Base-by-base conservation (phyloP, 345 rosid genomes). In the Salix brachista region DNA sequence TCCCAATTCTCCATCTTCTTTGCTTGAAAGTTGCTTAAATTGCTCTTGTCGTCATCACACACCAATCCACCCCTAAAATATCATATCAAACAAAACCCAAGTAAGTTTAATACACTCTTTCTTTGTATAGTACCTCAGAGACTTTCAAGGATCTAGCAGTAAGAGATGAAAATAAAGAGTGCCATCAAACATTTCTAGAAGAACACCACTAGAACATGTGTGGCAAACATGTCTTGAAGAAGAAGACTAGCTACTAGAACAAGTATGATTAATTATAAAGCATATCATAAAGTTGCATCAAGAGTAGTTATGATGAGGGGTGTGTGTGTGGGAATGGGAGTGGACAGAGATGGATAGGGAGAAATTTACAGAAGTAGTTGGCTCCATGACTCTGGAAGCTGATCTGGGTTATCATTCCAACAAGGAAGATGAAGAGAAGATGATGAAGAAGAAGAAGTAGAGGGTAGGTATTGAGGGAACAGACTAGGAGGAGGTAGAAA, bases 331-430 rank as follows among this genome's bases (percentile, higher is more conserved):
- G 62, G 12, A 18, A 61, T 1, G n/a, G n/a, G 37, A 69, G 70
- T 74, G 41, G 39, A 46, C 72, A 85, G 77, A 36, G 37, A 36
- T 36, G 37, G 7, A 36, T 36, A 5, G 62, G 74, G 75, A 30
- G 46, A 42, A 42, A 12, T 50, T 79, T 81, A 81, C 97, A 89
- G 61, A 73, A 89, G 91, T 39, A 93, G 93, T 80, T 93, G 98
- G 85, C 94, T 91, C 94, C 94, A 88, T 11, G 98, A 89, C 77
- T 91, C 94, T 7, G 94, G 94, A 82, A 89, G 88, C 44, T 73
- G 78, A 26, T 91, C 96, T 52, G 87, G 91, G 80, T 83, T 84
- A 72, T 90, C 91, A 74, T 83, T 84, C 90, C 92, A 91, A 69
- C 85, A 77, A 81, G 87, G 87, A 54, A 86, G 48, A 62, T 84